Conservation (phyloP, 176 grass and related monocot species). For the Secale cereale region DNA sequence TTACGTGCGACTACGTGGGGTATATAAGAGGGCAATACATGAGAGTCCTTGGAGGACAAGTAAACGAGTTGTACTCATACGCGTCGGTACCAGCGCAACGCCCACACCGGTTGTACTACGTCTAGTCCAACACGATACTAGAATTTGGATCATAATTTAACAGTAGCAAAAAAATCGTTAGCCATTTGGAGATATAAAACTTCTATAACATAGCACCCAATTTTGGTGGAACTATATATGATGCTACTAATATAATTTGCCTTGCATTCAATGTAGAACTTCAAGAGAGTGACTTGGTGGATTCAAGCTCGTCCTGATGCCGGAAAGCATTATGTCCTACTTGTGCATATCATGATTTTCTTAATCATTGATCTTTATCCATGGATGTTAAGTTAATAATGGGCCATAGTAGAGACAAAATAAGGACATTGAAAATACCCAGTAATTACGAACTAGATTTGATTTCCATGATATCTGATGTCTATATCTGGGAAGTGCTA, state of each 20-base stretch:
- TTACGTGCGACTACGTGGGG: too few relatives aligned
- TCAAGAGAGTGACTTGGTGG: slow-evolving; percentile 19
- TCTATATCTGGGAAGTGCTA: neutral
- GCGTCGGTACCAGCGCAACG: too few relatives aligned
- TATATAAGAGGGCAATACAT: too few relatives aligned
- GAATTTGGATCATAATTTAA: too few relatives aligned
- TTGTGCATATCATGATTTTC: neutral
- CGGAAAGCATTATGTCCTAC: neutral
- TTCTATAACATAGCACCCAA: too few relatives aligned
- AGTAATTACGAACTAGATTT: neutral
- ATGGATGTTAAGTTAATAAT: neutral
- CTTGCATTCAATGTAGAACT: slow-evolving; percentile 32
- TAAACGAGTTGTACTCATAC: too few relatives aligned
- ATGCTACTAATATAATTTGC: neutral
- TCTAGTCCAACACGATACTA: too few relatives aligned
- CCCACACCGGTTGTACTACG: too few relatives aligned
- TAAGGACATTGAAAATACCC: neutral
- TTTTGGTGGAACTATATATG: neutral
- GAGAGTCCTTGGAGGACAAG: too few relatives aligned
- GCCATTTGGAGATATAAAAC: too few relatives aligned
- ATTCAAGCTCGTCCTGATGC: slow-evolving; percentile 10
- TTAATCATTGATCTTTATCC: neutral
- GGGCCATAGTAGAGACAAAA: neutral
- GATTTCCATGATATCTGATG: neutral
- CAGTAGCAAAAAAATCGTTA: too few relatives aligned